Evolutionary conservation across 1,284 basidiomycete genomes (phyloP), one percentile per base, ranked within the genome.

Genomic region (Boletus hoseneyae): DNA sequence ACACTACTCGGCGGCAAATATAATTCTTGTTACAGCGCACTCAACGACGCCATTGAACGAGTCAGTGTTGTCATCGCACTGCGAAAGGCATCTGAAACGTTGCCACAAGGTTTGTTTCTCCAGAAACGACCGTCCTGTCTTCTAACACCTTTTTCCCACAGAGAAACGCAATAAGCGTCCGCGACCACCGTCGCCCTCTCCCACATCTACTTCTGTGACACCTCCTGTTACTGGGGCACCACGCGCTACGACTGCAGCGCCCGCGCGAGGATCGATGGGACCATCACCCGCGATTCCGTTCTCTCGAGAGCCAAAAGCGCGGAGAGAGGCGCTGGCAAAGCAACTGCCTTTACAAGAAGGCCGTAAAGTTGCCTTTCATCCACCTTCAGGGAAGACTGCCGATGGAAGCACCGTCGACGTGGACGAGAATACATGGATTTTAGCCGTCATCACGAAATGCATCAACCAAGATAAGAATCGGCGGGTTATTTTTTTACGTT

Each of bases 151-250:
- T 42, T 44, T 30, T 18, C 25, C 18, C 32, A 49, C 45, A 80
- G 85, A 88, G 53, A 90, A 90, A 67, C 79, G 88, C 40, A 79
- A 76, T 53, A 90, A 90, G 67, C 83, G 88, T 18, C 83, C 83
- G 23, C 73, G 87, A 49, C 79, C 75, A 7, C 76, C 79, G 21
- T 90, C 89, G 11, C 87, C 88, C 7, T 70, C 78, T 5, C 73
- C 78, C 18, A 70, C 74, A 11, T 65, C 75, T 25, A 64, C 76
- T 37, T 67, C 72, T 13, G 57, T 64, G 41, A 66, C 65, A 32
- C 69, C 69, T 47, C 62, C 71, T 25, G 55, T 71, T 25, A 62
- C 66, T 36, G 57, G 69, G 27, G 68, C 70, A 35, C 70, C 70
- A 34, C 75, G 82, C 32, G 67, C 73, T 29, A 69, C 77, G 23